Base-by-base conservation (phyloP, 345 rosid species). In the Raphanus sativus region DNA sequence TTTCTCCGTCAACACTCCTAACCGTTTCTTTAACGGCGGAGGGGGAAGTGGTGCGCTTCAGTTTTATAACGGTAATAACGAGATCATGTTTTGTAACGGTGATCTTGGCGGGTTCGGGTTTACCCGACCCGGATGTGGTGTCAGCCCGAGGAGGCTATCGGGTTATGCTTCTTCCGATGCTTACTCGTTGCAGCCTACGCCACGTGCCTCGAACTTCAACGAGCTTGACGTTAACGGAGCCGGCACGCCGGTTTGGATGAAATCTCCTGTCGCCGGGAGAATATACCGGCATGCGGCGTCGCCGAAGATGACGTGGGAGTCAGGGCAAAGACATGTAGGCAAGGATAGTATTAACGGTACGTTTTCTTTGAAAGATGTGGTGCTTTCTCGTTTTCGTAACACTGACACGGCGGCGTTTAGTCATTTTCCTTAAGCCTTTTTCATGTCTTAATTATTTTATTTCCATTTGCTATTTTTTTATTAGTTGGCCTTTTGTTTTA, bases 131-230 rank as follows among this genome's bases (percentile, higher is more conserved):
- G 84, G 80, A 2, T 66, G 80, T 29, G 80, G 86, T 33, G 88
- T 86, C 4, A 80, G 96, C 63, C 69, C 80, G 10, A 75, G 89
- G 60, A 73, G 82, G 10, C 69, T 79, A 0, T 88, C 91, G 0
- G 92, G 91, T 3, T 90, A 90, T 60, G 91, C 90, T 10, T 90
- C 96, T 1, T 90, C 93, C 0, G 96, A 90, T 65, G 93, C 91
- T 24, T 90, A 90, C 83, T 90, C 93, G 0, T 69, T 77, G 69
- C 83, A 81, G 54, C 90, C 86, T 1, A 85, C 85, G 6, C 88
- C 88, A 38, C 84, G 87, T 65, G 85, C 81, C 17, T 85, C 90
- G 0, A 87, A 86, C 50, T 81, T 85, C 8, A 87, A 83, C 71
- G 85, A 82, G 63, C 69, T 72, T 9, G 86, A 87, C 1, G 40